These are phyloP conservation scores for Suhomyces faveliae DNA, from an alignment of 805 yeast genomes.

Conservation along the genomic window DNA sequence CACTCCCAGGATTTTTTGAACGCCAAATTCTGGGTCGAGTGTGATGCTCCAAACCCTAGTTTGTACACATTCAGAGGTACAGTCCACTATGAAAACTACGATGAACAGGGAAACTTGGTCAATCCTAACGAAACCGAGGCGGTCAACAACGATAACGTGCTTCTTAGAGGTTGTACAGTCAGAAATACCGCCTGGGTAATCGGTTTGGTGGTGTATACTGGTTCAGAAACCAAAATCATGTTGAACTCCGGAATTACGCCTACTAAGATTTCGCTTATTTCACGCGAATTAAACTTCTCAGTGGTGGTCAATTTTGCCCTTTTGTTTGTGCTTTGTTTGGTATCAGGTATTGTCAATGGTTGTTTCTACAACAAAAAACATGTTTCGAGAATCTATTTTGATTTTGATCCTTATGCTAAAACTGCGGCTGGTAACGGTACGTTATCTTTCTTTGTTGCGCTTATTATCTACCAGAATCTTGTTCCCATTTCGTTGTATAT, in stretches of 20 bases:
- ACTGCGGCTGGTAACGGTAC: conserved; percentile 67
- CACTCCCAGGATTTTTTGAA: conserved; percentile 60
- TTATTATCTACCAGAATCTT: conserved; percentile 73
- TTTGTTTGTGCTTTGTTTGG: conserved; percentile 64
- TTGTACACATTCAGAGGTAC: conserved; percentile 69
- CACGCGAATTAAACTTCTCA: conserved; percentile 68
- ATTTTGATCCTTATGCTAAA: conserved; percentile 67
- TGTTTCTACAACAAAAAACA: conserved; percentile 48
- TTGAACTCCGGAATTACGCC: conserved; percentile 79
- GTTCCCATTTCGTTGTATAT: conserved; percentile 83
- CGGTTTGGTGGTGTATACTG: conserved; percentile 75
- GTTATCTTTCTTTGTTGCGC: conserved; percentile 70
- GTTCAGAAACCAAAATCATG: conserved; percentile 79
- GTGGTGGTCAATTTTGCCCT: conserved; percentile 65
- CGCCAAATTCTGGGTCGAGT: conserved; percentile 58
- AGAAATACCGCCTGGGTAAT: conserved; percentile 83
- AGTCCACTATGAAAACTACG: conserved; percentile 48
- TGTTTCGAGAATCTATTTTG: conserved; percentile 62
- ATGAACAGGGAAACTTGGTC: conserved; percentile 27
- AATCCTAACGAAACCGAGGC: conserved; percentile 54
- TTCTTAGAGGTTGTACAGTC: conserved; percentile 73
- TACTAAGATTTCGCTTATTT: conserved; percentile 69
- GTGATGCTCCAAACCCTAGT: conserved; percentile 70
- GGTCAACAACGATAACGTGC: conserved; percentile 63
- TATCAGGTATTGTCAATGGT: conserved; percentile 71